Evolutionary conservation across 2,329 filamentous ascomycete genomes (phyloP).

Genomic region (Orbilia ellipsospora): DNA sequence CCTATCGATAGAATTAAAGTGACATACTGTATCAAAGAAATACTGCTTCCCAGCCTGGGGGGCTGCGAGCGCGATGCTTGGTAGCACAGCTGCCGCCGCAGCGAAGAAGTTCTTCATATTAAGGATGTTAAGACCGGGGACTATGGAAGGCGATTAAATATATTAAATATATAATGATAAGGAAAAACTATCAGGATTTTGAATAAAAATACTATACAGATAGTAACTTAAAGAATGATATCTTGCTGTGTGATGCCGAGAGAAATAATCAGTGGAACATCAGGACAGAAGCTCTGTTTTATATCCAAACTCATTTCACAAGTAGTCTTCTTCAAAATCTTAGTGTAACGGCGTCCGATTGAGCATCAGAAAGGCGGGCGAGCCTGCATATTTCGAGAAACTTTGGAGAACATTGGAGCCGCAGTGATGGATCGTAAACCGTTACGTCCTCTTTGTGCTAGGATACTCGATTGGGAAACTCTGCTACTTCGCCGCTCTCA

Average conservation of each 20-base stretch:
- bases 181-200: not conserved
- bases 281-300: not conserved
- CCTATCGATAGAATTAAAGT: not conserved
- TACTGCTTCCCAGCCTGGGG: slow-evolving; percentile 31
- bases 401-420: no score
- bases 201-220: not conserved
- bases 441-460: no score
- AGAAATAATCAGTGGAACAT: not conserved
- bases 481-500: no score
- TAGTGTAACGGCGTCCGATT: no score
- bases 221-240: not conserved
- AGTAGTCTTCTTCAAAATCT: no score
- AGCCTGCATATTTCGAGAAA: no score
- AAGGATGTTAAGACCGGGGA: not conserved
- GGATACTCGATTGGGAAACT: no score
- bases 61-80: slow-evolving; percentile 17
- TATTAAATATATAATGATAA: not conserved
- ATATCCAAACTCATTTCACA: not conserved
- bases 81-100: slow-evolving; percentile 18
- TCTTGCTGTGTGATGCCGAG: not conserved
- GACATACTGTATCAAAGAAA: slow-evolving; percentile 46
- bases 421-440: no score
- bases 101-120: slow-evolving; percentile 27
- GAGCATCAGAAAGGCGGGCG: no score
- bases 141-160: not conserved